Conservation (phyloP, 2,329 filamentous ascomycete genomes). For the Paracoccidioides lutzii region DNA sequence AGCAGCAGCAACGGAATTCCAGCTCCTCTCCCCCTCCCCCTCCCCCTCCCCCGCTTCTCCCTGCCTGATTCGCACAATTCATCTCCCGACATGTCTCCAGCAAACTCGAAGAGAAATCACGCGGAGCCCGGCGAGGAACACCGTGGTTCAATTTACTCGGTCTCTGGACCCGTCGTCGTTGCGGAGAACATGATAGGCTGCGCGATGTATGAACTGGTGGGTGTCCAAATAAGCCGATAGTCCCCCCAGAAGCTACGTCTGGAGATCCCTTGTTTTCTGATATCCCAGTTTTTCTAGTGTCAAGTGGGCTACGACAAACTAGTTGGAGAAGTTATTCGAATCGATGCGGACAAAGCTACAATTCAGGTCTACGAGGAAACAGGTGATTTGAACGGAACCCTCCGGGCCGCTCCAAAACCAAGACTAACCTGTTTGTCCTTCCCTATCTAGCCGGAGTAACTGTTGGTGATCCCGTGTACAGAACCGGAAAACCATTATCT, state of each 20-base stretch:
- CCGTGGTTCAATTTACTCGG: constrained; percentile 56
- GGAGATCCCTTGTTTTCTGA: constrained; percentile 1
- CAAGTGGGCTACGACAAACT: constrained; percentile 84
- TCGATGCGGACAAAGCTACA: constrained; percentile 87
- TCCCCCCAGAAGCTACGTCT: neutral
- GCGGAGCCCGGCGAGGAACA: constrained; percentile 40
- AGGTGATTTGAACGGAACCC: constrained; percentile 40
- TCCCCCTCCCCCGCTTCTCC: constrained; percentile 14
- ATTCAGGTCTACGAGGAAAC: constrained; percentile 99
- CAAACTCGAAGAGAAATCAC: constrained; percentile 33
- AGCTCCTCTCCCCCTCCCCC: constrained; percentile 16
- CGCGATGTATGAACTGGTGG: constrained; percentile 97
- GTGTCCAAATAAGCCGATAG: constrained; percentile 19
- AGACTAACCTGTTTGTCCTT: neutral
- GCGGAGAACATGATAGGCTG: constrained; percentile 98
- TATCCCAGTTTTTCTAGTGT: constrained; percentile 43
- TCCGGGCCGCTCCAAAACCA: constrained; percentile 2
- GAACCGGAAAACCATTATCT: constrained; percentile 90
- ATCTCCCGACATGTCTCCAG: constrained; percentile 31
- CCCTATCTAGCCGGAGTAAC: constrained; percentile 60
- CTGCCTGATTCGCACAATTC: constrained; percentile 3
- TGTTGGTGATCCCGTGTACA: constrained; percentile 80
- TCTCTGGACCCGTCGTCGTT: constrained; percentile 80
- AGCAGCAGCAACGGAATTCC: constrained; percentile 14
- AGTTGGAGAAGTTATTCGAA: constrained; percentile 95